Base-by-base conservation (phyloP, 2,329 filamentous ascomycete species). In the Colletotrichum cuscutae region DNA sequence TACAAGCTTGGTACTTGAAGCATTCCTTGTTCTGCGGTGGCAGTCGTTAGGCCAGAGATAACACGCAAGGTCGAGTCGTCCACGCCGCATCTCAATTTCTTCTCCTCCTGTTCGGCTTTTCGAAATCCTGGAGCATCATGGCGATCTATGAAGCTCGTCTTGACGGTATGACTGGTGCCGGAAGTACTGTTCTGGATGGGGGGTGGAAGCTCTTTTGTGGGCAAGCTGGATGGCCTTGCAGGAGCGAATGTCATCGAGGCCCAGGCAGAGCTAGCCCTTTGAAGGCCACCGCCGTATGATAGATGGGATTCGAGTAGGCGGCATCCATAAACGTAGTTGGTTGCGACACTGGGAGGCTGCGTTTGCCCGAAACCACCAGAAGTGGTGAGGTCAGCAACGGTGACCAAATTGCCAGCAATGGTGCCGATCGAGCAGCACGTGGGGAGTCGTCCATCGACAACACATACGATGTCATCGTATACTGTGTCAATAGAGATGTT, bases 381-480 rank as follows among this genome's bases (percentile, higher is more conserved):
- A 49, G 1, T 5, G 19, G 24, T 30, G 9, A 65, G 15, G n/a
- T 65, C 28, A 2, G n/a, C 30, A 28, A 71, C 42, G 12, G 66
- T 61, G 28, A 71, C 4, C 5, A 72, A 26, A 46, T 71, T 65
- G 26, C 70, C 66, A 7, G 65, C 65, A 7, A 72, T 53, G 24
- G 65, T 46, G 8, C 32, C 59, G 37, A 72, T 65, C n/a, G 54
- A 30, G n/a, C 70, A 72, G 22, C 4, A 19, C n/a, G 49, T 35
- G 12, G 46, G 42, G 5, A 5, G 24, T 22, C 53, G 35, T 32
- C 54, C 64, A 7, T 26, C 24, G 2, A 72, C 22, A 26, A 71
- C 32, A 28, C 70, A 72, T 6, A 72, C 60, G 12, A 72, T 30
- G 19, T 71, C 61, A 30, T 70, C 60, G 26, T 64, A 72, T 22